Base-by-base conservation (phyloP, 2,329 filamentous ascomycete species). In the Ophiocordyceps unilateralis region DNA sequence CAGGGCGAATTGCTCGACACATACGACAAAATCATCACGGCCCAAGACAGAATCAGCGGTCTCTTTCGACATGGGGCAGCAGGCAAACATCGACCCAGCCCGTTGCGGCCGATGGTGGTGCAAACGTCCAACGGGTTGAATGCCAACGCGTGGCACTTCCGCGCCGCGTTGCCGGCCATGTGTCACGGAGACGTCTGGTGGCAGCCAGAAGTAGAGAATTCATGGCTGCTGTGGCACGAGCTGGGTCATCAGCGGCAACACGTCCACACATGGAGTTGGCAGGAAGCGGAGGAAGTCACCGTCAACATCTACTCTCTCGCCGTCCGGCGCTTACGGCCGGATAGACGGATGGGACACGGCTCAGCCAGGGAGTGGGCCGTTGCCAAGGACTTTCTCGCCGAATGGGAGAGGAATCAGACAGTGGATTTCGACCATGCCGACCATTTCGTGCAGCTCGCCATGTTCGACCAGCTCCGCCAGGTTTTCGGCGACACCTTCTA, bases 181-280 rank as follows among this genome's bases (percentile, higher is more conserved):
- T 21, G 36, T 10, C 12, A 20, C 20, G 22, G 28, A 2, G 22
- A 28, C 15, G 15, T 39, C 8, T 42, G 41, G 41, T 12, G 12
- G n/a, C 10, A 22, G 24, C 11, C 20, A 4, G n/a, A 5, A 5
- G 5, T 40, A 7, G 5, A 19, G 6, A 17, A 14, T 5, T 45
- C 41, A 2, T 45, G 41, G 41, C 19, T 22, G 9, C 20, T 45
- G 1, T 45, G 41, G 41, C 44, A 45, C 26, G 44, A 45, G n/a
- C 37, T 45, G 0, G 44, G 44, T 6, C 44, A 45, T 12, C 41
- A 45, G 1, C 44, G 44, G n/a, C 40, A 45, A 20, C 44, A 43
- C 17, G 20, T 10, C 17, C 6, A 2, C 11, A 23, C 44, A 14
- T 45, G 32, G 36, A 45, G 44, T 30, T 45, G 44, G 44, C 8